A percentile compares a stretch with the other conserved stretches of the same genome.
Conservation (phyloP, 768 basidiomycete species). For the Pleurotus eryngii region DNA sequence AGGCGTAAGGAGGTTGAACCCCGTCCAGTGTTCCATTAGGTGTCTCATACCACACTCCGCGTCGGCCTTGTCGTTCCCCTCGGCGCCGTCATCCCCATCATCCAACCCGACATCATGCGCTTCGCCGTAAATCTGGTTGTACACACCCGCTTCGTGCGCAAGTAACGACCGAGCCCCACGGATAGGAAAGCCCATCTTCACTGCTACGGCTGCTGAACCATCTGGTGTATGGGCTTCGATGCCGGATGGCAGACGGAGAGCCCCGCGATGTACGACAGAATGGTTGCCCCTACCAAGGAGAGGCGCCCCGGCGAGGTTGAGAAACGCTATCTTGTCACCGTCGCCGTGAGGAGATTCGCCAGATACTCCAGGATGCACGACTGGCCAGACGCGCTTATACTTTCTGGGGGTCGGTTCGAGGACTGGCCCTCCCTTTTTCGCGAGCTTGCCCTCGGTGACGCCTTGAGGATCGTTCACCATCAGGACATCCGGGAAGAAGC, state of each 20-base stretch:
- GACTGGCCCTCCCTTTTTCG: background rate
- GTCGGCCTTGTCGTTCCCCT: background rate
- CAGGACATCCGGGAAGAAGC: background rate
- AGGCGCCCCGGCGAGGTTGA: slow-evolving; percentile 1
- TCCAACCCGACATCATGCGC: background rate
- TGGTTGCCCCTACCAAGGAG: background rate
- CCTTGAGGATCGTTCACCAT: slow-evolving; percentile 5
- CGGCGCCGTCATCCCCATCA: background rate
- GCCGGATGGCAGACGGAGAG: background rate
- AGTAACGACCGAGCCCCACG: background rate
- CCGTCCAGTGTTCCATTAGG: slow-evolving; percentile 48
- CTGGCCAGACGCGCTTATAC: slow-evolving; percentile 4
- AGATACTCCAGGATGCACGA: background rate
- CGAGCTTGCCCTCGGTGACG: background rate
- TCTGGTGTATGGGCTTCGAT: background rate
- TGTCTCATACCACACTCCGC: slow-evolving; percentile 16
- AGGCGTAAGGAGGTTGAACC: slow-evolving; percentile 41
- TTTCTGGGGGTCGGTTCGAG: background rate
- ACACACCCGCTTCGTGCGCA: background rate
- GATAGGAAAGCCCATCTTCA: background rate
- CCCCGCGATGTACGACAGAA: background rate
- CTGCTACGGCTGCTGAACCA: background rate
- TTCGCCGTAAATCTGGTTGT: background rate
- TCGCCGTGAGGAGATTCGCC: background rate
- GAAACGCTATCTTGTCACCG: background rate